Conservation (phyloP, 1,284 basidiomycete genomes). For the Ganoderma meredithae region DNA sequence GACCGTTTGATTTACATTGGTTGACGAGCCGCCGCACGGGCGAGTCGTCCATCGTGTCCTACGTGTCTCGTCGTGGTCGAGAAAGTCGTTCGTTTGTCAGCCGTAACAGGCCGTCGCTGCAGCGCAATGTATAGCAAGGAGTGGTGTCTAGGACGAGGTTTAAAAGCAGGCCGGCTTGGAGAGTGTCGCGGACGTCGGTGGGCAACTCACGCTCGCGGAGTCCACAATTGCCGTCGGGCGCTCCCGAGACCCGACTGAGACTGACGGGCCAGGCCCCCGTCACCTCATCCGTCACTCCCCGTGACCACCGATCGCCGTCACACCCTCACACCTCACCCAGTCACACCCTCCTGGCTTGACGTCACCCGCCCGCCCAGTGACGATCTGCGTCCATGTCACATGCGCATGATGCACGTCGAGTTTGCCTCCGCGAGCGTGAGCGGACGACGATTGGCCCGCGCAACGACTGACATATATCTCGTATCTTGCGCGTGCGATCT, state of each 20-base stretch:
- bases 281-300: slow-evolving; percentile 11
- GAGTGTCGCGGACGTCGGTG: slow-evolving; percentile 33
- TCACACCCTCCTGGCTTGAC: background rate
- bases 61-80: slow-evolving; percentile 3
- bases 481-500: slow-evolving; percentile 15
- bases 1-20: slow-evolving; percentile 77
- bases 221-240: slow-evolving; percentile 23
- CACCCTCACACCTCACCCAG: background rate
- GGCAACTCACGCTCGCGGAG: slow-evolving; percentile 28
- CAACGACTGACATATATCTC: slow-evolving; percentile 10
- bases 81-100: background rate
- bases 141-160: slow-evolving; percentile 9
- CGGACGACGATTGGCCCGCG: slow-evolving; percentile 22
- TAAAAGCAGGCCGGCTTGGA: slow-evolving; percentile 11
- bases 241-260: slow-evolving; percentile 13
- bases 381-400: slow-evolving; percentile 11
- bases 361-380: slow-evolving; percentile 2
- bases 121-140: background rate
- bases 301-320: slow-evolving; percentile 9
- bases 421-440: slow-evolving; percentile 32
- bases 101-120: background rate
- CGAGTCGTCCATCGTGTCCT: slow-evolving; percentile 48
- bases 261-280: background rate
- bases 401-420: background rate
- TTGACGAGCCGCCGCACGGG: slow-evolving; percentile 66